A percentile compares a stretch with the other conserved stretches of the same genome.
phyloP scores from a whole-genome alignment of 768 basidiomycete species.

The Collybiopsis confluens region DNA sequence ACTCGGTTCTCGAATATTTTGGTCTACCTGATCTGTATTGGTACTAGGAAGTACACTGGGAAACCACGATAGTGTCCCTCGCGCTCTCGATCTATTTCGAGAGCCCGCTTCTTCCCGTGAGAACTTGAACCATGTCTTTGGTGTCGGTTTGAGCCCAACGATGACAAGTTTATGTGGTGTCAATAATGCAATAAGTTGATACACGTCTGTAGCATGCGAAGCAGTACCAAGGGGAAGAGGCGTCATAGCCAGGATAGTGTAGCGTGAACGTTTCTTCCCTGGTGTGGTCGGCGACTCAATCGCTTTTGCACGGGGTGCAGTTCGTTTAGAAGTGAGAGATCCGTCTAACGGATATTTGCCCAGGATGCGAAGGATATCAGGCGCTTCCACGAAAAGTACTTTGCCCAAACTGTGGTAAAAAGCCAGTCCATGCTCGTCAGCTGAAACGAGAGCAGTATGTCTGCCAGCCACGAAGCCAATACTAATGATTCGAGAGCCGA shows the following conservation, averaged over 20 bases:
- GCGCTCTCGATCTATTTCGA: slow-evolving; percentile 37
- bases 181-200: slow-evolving; percentile 78
- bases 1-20: slow-evolving; percentile 18
- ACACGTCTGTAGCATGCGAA: slow-evolving; percentile 71
- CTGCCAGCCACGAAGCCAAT: slow-evolving; percentile 86
- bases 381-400: slow-evolving; percentile 91
- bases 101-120: slow-evolving; percentile 49
- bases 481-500: slow-evolving; percentile 73
- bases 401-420: slow-evolving; percentile 96
- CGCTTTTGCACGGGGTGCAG: slow-evolving; percentile 12
- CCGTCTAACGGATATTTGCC: slow-evolving; percentile 78
- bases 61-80: slow-evolving; percentile 78
- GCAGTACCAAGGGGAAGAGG: slow-evolving; percentile 78
- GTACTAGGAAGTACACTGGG: slow-evolving; percentile 46
- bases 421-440: slow-evolving; percentile 86
- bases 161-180: slow-evolving; percentile 90
- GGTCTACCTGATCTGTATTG: slow-evolving; percentile 2
- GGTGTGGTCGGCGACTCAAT: slow-evolving; percentile 18
- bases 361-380: slow-evolving; percentile 89
- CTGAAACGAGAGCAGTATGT: slow-evolving; percentile 88
- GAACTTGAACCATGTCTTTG: slow-evolving; percentile 88
- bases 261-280: slow-evolving; percentile 44
- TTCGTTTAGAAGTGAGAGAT: slow-evolving; percentile 2
- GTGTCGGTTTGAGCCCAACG: slow-evolving; percentile 86
- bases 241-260: slow-evolving; percentile 72